These are phyloP conservation scores for Astrephomene gubernaculifera DNA, from an alignment of 139 green algal genomes.

Conservation along the genomic window DNA sequence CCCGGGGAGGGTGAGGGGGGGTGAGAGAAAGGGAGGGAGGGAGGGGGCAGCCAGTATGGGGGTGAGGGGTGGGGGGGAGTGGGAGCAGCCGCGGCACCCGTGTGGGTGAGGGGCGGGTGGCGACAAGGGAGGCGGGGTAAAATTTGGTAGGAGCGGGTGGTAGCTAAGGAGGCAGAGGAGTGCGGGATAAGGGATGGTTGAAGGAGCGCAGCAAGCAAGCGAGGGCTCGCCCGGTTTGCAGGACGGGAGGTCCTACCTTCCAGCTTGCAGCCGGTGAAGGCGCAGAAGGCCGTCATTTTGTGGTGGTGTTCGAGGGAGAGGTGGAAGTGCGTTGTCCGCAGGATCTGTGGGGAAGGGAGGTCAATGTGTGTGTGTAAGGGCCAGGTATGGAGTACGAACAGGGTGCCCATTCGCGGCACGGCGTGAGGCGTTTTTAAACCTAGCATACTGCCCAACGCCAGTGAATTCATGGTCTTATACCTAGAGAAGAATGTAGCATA, in stretches of 20 bases:
- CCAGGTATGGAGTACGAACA: no score
- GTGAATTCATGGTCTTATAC: no score
- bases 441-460: no score
- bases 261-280: slow-evolving; percentile 46
- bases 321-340: slow-evolving; percentile 44
- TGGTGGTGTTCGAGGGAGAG: slow-evolving; percentile 40
- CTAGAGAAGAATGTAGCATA: no score
- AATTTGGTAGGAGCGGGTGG: neutral
- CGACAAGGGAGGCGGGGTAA: neutral
- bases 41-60: neutral
- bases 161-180: no score
- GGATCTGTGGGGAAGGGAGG: slow-evolving; percentile 11
- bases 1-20: neutral
- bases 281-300: slow-evolving; percentile 50
- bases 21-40: neutral
- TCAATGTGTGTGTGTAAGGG: no score
- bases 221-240: neutral
- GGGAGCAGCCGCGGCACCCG: neutral
- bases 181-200: no score
- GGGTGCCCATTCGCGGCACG: no score
- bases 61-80: neutral
- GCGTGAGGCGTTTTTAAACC: no score
- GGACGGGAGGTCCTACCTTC: neutral
- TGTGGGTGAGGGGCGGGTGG: neutral
- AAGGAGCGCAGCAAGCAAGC: neutral